A percentile compares a stretch with the other conserved stretches of the same genome.
Evolutionary conservation across 768 basidiomycete genomes (phyloP).

Genomic region (Chalciporus chontae): DNA sequence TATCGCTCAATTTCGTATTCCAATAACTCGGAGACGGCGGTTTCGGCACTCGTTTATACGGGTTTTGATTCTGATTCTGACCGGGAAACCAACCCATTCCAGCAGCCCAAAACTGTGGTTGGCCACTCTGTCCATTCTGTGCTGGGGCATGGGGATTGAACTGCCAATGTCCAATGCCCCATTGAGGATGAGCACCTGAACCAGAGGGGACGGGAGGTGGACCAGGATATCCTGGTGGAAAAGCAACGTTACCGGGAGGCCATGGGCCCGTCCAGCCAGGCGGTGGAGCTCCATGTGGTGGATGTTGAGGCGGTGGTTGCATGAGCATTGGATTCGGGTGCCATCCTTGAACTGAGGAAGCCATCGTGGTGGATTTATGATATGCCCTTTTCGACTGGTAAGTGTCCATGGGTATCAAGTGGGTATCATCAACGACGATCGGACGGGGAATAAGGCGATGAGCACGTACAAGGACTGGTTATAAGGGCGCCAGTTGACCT

Average conservation of each 20-base stretch:
- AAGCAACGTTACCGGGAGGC: conserved; percentile 31
- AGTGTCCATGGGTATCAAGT: not conserved
- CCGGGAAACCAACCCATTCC: conserved; percentile 27
- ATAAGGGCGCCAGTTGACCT: too few species aligned
- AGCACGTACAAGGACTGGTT: not conserved
- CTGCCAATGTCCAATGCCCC: conserved; percentile 53
- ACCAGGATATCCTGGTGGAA: conserved; percentile 36
- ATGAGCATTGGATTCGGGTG: conserved; percentile 33
- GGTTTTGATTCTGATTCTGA: conserved; percentile 48
- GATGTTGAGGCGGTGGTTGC: conserved; percentile 22
- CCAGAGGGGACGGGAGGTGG: conserved; percentile 58
- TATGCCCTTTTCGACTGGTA: not conserved
- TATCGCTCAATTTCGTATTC: conserved; percentile 51
- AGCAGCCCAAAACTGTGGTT: conserved; percentile 32
- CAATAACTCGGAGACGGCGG: conserved; percentile 66
- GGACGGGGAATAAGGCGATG: not conserved
- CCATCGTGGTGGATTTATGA: conserved; percentile 9
- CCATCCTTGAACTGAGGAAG: conserved; percentile 28
- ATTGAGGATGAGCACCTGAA: conserved; percentile 40
- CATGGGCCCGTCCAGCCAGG: conserved; percentile 38
- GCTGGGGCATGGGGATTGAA: conserved; percentile 38
- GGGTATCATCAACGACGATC: conserved; percentile 13
- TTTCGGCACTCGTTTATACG: conserved; percentile 61
- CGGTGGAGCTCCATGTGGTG: conserved; percentile 16
- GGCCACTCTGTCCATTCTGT: conserved; percentile 21